Evolutionary conservation across 805 yeast genomes (phyloP), one percentile per base, ranked within the genome.

Genomic region (Wickerhamiella occidentalis): DNA sequence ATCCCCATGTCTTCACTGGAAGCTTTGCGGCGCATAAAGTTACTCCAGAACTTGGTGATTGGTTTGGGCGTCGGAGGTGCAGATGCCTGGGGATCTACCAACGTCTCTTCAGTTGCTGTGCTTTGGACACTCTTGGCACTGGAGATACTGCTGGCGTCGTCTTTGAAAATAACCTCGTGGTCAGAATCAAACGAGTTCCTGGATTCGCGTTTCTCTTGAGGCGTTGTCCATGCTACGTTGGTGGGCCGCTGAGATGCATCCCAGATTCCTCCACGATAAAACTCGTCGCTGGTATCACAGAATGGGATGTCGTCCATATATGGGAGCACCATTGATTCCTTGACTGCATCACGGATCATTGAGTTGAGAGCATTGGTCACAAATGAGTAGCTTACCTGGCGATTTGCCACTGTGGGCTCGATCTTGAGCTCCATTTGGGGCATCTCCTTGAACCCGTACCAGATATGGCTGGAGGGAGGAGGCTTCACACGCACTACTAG

Each of bases 201-300:
- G 4, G 23, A 12, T n/a, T 40, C 44, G 30, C 30, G 44, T n/a
- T 25, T 22, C 40, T 35, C 33, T 3, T n/a, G 23, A 11, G 33
- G 25, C 19, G 36, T 23, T n/a, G 36, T 28, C 42, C 48, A 36
- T 19, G 33, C 11, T 3, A 36, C 36, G 19, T 25, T 28, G 6
- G 42, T 36, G 13, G 53, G 45, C 12, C 49, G 30, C 8, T 25
- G 8, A 2, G 48, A 42, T 8, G 51, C 69, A 54, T 82, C 87
- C 97, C 97, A 90, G 21, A 90, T 78, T 15, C 98, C 98, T 46
- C 96, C 98, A 54, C 96, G 75, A 63, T 79, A 92, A 12, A 85
- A 64, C 54, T 85, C 94, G 36, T 66, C 72, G 2, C 66, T 64
- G 0, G 96, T 79, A 49, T 76, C 69, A 59, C 72, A 82, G 60